Percentiles rank a stretch among this genome's conserved stretches.
phyloP scores from a whole-genome alignment of 2,329 filamentous ascomycete species.

The Colletotrichum sp. region DNA sequence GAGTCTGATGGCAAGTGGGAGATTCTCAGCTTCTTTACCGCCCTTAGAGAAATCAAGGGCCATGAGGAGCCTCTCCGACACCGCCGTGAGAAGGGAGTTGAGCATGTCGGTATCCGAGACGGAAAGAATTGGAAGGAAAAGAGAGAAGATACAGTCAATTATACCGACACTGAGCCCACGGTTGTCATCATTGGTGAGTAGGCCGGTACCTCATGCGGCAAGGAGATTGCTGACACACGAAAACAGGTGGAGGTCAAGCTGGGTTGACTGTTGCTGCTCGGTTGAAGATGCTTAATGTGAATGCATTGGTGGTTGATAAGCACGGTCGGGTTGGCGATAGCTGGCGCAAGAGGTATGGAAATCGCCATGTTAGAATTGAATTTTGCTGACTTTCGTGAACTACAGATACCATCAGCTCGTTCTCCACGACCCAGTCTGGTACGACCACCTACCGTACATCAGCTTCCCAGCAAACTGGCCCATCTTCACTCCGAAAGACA shows the following conservation, averaged over 20 bases:
- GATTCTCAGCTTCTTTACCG: conserved; percentile 62
- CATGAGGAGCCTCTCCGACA: conserved; percentile 48
- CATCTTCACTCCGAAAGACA: conserved; percentile 71
- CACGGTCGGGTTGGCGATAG: conserved; percentile 61
- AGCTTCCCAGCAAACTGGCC: conserved; percentile 67
- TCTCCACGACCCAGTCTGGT: conserved; percentile 68
- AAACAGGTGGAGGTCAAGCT: conserved; percentile 49
- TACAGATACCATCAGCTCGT: conserved; percentile 58
- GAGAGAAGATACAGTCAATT: conserved; percentile 18
- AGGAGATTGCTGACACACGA: background rate
- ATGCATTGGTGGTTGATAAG: conserved; percentile 56
- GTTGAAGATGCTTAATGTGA: conserved; percentile 59
- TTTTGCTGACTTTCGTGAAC: background rate
- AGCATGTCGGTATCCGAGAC: conserved; percentile 50
- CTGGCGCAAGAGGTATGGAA: conserved; percentile 51
- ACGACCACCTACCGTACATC: conserved; percentile 64
- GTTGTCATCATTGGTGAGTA: conserved; percentile 25
- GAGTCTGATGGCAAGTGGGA: conserved; percentile 49
- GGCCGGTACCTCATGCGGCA: background rate
- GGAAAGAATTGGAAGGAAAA: conserved; percentile 27
- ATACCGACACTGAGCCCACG: conserved; percentile 11
- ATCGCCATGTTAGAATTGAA: fast-evolving
- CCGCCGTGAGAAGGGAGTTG: conserved; percentile 53
- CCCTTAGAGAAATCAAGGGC: conserved; percentile 51
- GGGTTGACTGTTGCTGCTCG: conserved; percentile 58